Base-by-base conservation (phyloP, 495 filamentous ascomycete species). In the Eremomyces bilateralis region DNA sequence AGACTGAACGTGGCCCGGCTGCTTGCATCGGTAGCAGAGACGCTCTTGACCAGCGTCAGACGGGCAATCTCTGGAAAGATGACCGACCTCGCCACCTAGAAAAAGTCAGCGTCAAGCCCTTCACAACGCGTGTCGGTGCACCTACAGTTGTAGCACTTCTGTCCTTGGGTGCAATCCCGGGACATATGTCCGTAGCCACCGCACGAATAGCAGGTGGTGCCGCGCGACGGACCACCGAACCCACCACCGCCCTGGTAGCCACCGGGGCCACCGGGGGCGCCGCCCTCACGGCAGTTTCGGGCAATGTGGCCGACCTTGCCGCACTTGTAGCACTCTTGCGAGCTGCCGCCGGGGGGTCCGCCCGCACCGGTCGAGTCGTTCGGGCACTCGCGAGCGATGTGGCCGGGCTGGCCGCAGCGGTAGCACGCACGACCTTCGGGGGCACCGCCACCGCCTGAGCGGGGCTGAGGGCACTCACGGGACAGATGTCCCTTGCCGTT, bases 101-200 rank as follows among this genome's bases (percentile, higher is more conserved):
- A 28, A 18, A 1, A 36, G 25, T 48, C 28, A 46, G 36, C 17
- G 27, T 32, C n/a, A 17, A 4, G 21, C 11, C 16, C 12, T 2
- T 20, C 24, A 10, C 8, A 30, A 47, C 29, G 44, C 37, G 33
- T 31, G 29, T 34, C 21, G n/a, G n/a, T n/a, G 20, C 19, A 53
- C 66, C 53, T 48, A 74, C 88, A 97, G 71, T 95, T 95, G 73
- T 97, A 97, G 73, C 88, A 97, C 67, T 95, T 95, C 64, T 84
- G 83, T 37, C 88, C 88, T 50, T 95, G 88, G 31, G 90, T 93
- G 61, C 88, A 97, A 58, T 95, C 88, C 44, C 84, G 75, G 48
- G 79, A 83, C 75, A 94, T 81, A 63, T 97, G 88, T 43, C 88
- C 90, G 52, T 78, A 82, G 31, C 88, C 88, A 49, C 88, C 85